Percentiles rank a stretch among this genome's conserved stretches.
phyloP scores from a whole-genome alignment of 192 early-diverging fungal species.

The Podila verticillata region DNA sequence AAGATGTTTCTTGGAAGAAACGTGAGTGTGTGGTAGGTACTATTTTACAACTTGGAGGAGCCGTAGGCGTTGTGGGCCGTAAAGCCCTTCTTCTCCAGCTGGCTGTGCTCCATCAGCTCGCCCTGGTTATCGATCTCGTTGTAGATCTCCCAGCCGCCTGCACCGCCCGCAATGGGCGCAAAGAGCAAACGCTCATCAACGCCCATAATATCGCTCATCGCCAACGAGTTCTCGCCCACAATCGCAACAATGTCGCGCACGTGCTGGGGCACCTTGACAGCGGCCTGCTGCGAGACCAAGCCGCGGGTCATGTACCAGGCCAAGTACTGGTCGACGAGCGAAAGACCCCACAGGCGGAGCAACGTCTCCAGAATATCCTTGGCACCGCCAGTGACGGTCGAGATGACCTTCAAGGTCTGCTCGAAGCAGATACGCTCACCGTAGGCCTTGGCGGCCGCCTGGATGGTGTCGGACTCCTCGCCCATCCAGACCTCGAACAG shows the following conservation, averaged over 20 bases:
- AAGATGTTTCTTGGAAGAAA: too few species aligned
- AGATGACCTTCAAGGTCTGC: constrained; percentile 56
- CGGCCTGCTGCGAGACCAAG: constrained; percentile 60
- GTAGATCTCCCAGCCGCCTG: constrained; percentile 70
- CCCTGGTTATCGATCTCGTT: constrained; percentile 75
- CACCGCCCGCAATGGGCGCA: constrained; percentile 71
- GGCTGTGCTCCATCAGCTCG: constrained; percentile 49
- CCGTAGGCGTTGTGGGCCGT: constrained; percentile 43
- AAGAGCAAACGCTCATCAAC: constrained; percentile 66
- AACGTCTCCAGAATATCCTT: constrained; percentile 53
- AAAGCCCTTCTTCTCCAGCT: constrained; percentile 39
- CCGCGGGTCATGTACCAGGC: constrained; percentile 63
- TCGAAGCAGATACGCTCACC: constrained; percentile 74
- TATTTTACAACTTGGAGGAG: constrained; percentile 45
- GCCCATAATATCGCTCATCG: constrained; percentile 67
- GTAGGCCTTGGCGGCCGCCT: constrained; percentile 69
- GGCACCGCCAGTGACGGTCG: constrained; percentile 29
- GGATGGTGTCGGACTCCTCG: constrained; percentile 76
- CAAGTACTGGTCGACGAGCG: constrained; percentile 62
- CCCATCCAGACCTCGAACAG: constrained; percentile 84
- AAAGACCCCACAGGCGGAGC: constrained; percentile 61
- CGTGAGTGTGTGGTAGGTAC: background rate
- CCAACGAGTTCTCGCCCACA: constrained; percentile 60
- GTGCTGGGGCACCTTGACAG: constrained; percentile 50
- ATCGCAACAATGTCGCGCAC: constrained; percentile 60